Evolutionary conservation across 129 eudicot species (phyloP), one percentile per base, ranked within the genome.

Genomic region (Arctium minus): DNA sequence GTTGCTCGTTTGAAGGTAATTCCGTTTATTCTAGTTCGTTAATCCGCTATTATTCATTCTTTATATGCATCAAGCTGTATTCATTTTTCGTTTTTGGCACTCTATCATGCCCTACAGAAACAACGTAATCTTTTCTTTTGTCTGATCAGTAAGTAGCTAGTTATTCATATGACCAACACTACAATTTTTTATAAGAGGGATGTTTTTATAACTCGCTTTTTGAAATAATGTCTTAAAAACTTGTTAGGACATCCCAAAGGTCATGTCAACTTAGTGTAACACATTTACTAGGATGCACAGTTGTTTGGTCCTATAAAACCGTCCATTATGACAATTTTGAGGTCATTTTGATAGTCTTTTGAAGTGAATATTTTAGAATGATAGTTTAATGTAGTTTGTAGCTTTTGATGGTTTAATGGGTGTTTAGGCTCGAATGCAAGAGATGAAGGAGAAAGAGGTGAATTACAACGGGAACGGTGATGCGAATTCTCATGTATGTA

Each of bases 391-490:
- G 40, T 70, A 37, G 72, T 18, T 68, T 1, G 8, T 72, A 60
- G 39, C n/a, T 78, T 74, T 46, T 73, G 10, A 33, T 75, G 71
- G 9, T 39, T 40, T 79, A 42, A 60, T 37, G 75, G 70, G 39
- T 53, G 4, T 78, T 31, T 84, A 95, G 99, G 99, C 99, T 74
- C 92, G 99, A 40, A 85, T 96, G 99, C 92, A 91, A 86, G 99
- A 96, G 86, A 96, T 96, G 94, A 96, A 93, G 88, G 98, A 96
- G 82, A 93, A 96, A 86, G 99, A 93, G 75, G 86, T 75, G 13
- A 89, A 76, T 42, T 82, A 87, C 85, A 81, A 74, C 69, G 88
- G 82, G 18, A 90, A 96, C 40, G 92, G 87, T 56, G 99, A 96
- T 83, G 85, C 87, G 12, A 90, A 90, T 89, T 93, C 99, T 81